Conservation (phyloP, 2,329 filamentous ascomycete genomes). For the Alternaria longipes region DNA sequence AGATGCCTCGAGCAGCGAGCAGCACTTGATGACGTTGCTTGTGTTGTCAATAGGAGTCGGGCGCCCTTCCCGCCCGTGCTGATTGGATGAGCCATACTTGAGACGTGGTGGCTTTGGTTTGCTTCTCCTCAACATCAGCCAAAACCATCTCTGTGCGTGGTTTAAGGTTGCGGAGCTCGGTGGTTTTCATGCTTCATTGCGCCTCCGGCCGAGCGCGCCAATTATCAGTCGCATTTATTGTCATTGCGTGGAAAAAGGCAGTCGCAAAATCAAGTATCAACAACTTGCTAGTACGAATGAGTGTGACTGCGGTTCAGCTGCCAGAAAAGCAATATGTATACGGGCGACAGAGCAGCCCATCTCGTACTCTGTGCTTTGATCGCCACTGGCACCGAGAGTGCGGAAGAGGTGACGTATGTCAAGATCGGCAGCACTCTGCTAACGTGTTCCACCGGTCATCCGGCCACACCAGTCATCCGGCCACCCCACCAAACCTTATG, state of each 20-base stretch:
- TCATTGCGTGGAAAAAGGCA: neutral
- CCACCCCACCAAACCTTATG: too few species aligned
- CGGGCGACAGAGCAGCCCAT: neutral
- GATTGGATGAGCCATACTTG: neutral
- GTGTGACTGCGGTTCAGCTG: neutral
- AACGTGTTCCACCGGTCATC: too few species aligned
- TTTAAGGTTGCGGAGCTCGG: slow-evolving; percentile 1
- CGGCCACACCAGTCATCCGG: too few species aligned
- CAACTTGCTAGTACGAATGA: neutral
- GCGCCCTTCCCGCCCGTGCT: neutral
- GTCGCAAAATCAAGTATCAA: neutral
- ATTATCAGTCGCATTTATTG: neutral
- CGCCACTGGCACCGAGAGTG: neutral
- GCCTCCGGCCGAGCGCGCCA: slow-evolving; percentile 1
- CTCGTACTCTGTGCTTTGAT: neutral
- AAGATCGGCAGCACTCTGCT: neutral
- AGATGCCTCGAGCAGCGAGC: neutral
- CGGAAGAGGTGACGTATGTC: slow-evolving; percentile 3
- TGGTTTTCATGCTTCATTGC: neutral
- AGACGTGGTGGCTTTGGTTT: neutral
- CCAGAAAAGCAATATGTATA: too few species aligned
- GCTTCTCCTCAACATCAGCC: slow-evolving; percentile 4
- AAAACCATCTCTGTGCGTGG: neutral
- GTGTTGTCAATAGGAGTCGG: neutral
- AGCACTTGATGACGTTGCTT: neutral